phyloP scores from a whole-genome alignment of 2,329 filamentous ascomycete species.

The Beauveria sp. region DNA sequence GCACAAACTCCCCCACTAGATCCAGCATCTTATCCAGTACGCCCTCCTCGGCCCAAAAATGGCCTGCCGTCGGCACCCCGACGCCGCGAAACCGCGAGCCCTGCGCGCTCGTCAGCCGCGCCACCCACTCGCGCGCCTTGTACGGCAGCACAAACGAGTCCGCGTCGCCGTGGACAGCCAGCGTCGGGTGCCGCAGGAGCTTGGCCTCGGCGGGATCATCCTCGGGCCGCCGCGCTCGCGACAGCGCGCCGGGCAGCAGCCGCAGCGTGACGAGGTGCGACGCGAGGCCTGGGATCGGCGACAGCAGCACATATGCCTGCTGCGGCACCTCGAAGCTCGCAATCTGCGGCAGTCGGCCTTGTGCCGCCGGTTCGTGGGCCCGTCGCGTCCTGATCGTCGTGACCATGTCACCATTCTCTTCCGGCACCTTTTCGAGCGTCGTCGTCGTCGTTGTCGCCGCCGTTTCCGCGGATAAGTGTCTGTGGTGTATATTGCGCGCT shows the following conservation, averaged over 20 bases:
- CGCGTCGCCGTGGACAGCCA: slow-evolving; percentile 67
- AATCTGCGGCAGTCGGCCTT: slow-evolving; percentile 24
- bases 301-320: slow-evolving; percentile 57
- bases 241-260: slow-evolving; percentile 30
- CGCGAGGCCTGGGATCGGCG: slow-evolving; percentile 55
- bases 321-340: slow-evolving; percentile 28
- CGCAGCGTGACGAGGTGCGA: slow-evolving; percentile 57
- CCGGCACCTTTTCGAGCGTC: not conserved
- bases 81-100: slow-evolving; percentile 38
- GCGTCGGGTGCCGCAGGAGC: slow-evolving; percentile 49
- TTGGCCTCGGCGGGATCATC: slow-evolving; percentile 41
- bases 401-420: slow-evolving; percentile 1
- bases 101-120: slow-evolving; percentile 36
- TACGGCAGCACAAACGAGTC: slow-evolving; percentile 65
- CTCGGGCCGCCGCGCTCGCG: slow-evolving; percentile 15
- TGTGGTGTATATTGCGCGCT: not conserved
- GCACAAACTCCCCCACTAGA: slow-evolving; percentile 22
- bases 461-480: not conserved
- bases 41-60: slow-evolving; percentile 55
- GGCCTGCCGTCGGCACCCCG: slow-evolving; percentile 47
- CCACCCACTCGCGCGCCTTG: slow-evolving; percentile 60
- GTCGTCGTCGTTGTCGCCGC: not conserved
- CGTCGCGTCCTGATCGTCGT: slow-evolving; percentile 13
- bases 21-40: slow-evolving; percentile 31
- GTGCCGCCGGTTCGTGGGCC: slow-evolving; percentile 12